Base-by-base conservation (phyloP, 331 rosid genomes). In the Prunus yedoensis region DNA sequence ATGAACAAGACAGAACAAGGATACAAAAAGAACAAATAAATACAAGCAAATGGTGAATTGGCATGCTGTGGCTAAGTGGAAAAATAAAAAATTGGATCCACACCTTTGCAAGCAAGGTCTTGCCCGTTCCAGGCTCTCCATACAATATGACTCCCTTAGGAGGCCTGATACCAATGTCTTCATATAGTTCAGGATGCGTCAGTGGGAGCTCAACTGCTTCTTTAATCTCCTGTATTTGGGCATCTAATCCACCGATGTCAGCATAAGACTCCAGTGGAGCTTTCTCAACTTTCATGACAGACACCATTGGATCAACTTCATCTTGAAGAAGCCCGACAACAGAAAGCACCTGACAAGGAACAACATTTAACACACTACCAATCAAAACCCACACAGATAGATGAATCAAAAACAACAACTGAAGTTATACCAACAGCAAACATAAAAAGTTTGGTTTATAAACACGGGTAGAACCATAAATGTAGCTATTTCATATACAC, bases 311-410 rank as follows among this genome's bases (percentile, higher is more conserved):
- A 83, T 95, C 99, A 79, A 95, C 97, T 84, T 92, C 99, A 68
- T 92, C 97, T 95, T 95, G 97, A 66, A 95, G 97, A 77, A 95
- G 96, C 63, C 99, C 99, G 71, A 95, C 99, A 67, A 95, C 97
- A 41, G 97, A 92, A 62, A 92, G 97, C 63, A 95, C 99, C 99
- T 94, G 84, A 38, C 52, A 74, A 68, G 47, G 47, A 74, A 4
- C 61, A 73, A 2, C 15, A 43, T 21, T 14, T 17, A 30, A 60
- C 21, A 66, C 67, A 64, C 15, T 3, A 69, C 23, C 18, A 67
- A 43, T 70, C 46, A 69, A 30, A n/a, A 63, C n/a, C 10, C 62
- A 38, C 43, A 74, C 20, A 27, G 7, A 41, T 10, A 43, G 15
- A 23, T 21, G 68, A 52, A 52, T 14, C 5, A 11, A 38, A 70